phyloP scores from a whole-genome alignment of 768 basidiomycete genomes.

The Imleria badia region DNA sequence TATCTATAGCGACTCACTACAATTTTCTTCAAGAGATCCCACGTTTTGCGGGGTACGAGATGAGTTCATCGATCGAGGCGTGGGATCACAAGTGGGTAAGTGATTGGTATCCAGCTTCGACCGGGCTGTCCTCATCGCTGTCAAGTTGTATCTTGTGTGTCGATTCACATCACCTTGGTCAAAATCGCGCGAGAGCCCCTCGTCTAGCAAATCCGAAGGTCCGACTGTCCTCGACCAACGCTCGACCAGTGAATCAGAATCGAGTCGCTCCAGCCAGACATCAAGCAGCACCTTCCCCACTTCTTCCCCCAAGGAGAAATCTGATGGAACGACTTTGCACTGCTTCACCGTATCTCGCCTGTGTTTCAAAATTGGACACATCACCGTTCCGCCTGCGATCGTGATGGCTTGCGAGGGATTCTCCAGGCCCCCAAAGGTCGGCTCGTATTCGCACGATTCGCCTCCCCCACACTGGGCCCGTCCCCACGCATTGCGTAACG shows the following conservation, averaged over 20 bases:
- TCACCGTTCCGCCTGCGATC: constrained; percentile 68
- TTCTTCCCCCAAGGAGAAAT: not conserved
- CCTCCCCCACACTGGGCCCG: constrained; percentile 15
- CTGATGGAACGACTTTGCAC: constrained; percentile 52
- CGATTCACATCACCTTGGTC: constrained; percentile 8
- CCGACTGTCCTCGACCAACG: not conserved
- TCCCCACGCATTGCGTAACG: constrained; percentile 6
- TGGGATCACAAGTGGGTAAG: constrained; percentile 22
- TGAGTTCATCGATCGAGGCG: constrained; percentile 13
- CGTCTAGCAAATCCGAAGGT: not conserved
- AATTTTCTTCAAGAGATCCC: constrained; percentile 20
- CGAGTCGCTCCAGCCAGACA: not conserved
- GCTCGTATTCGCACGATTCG: constrained; percentile 9
- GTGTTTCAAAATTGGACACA: constrained; percentile 68
- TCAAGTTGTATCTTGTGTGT: constrained; percentile 17
- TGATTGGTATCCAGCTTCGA: not conserved
- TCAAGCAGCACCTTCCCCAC: not conserved
- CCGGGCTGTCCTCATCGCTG: not conserved
- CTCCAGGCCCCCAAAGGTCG: constrained; percentile 16
- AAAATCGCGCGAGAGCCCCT: not conserved
- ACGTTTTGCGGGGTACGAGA: constrained; percentile 13
- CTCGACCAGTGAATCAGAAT: not conserved
- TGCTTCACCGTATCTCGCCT: constrained; percentile 58
- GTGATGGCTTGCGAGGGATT: constrained; percentile 60
- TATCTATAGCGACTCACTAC: constrained; percentile 10